Conservation (phyloP, 2,329 filamentous ascomycete species). For the Cercospora sp. region DNA sequence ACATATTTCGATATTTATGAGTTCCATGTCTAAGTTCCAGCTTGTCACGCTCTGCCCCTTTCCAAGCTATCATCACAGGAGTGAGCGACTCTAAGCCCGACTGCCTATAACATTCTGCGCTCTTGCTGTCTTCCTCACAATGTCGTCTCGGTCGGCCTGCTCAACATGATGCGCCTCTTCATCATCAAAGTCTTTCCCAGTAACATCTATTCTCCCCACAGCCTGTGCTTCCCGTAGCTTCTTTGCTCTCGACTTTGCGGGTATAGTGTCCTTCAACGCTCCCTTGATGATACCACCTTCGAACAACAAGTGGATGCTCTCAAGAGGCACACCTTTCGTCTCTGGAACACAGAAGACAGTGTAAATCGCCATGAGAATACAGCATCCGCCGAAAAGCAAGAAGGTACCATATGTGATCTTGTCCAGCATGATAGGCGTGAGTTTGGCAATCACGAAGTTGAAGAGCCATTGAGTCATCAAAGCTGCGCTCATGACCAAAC, state of each 20-base stretch:
- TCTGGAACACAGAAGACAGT: constrained; percentile 46
- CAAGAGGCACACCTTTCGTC: constrained; percentile 47
- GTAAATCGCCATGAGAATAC: constrained; percentile 47
- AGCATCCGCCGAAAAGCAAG: constrained; percentile 42
- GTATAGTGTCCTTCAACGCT: constrained; percentile 43
- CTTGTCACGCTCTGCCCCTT: no score
- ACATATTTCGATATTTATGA: not conserved
- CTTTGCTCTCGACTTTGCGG: constrained; percentile 41
- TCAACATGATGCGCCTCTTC: constrained; percentile 21
- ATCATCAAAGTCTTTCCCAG: constrained; percentile 14
- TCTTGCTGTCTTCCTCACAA: constrained; percentile 9
- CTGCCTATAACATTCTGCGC: not conserved
- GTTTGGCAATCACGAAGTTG: constrained; percentile 39
- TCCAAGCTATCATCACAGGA: no score
- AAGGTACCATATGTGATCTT: constrained; percentile 48
- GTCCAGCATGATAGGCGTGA: constrained; percentile 46
- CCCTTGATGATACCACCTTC: constrained; percentile 46
- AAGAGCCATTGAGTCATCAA: constrained; percentile 51
- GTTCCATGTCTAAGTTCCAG: not conserved
- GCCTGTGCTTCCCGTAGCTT: constrained; percentile 36
- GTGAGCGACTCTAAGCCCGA: not conserved
- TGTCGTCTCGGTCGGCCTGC: constrained; percentile 10
- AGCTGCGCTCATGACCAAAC: constrained; percentile 46
- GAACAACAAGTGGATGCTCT: constrained; percentile 46
- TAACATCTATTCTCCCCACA: constrained; percentile 36